A percentile compares a stretch with the other conserved stretches of the same genome.
Conservation (phyloP, 768 basidiomycete genomes). For the Tricholoma matsutake region DNA sequence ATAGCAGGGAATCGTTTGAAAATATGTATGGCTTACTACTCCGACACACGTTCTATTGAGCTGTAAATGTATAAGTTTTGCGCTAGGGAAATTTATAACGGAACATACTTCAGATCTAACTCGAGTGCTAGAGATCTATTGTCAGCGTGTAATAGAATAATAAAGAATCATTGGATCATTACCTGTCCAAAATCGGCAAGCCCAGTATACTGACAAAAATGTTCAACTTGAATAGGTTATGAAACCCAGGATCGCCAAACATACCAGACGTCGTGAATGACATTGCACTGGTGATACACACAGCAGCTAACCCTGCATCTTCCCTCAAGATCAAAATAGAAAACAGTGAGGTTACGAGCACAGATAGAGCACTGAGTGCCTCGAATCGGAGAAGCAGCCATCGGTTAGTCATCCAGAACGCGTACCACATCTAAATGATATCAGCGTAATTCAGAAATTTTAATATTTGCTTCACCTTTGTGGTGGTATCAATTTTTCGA, state of each 20-base stretch:
- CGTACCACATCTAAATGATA: constrained; percentile 87
- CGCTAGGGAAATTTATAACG: too few species aligned
- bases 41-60: constrained; percentile 86
- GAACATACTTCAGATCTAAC: constrained; percentile 71
- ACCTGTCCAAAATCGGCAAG: constrained; percentile 50
- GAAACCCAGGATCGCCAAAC: background rate
- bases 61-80: too few species aligned
- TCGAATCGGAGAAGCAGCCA: constrained; percentile 88
- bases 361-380: constrained; percentile 64
- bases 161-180: too few species aligned
- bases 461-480: constrained; percentile 58
- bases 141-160: too few species aligned
- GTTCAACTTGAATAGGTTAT: too few species aligned
- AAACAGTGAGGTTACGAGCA: constrained; percentile 74
- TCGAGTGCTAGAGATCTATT: constrained; percentile 57
- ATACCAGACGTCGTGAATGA: constrained; percentile 43
- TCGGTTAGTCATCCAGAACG: constrained; percentile 86
- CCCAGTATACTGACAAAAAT: constrained; percentile 41
- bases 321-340: constrained; percentile 59
- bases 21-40: constrained; percentile 75
- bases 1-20: too few species aligned
- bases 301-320: constrained; percentile 59
- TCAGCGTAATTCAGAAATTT: too few species aligned
- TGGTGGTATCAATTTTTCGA: constrained; percentile 72
- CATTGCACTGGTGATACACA: constrained; percentile 72